phyloP scores from a whole-genome alignment of 192 early-diverging fungal genomes.

The Phycomyces nitens region DNA sequence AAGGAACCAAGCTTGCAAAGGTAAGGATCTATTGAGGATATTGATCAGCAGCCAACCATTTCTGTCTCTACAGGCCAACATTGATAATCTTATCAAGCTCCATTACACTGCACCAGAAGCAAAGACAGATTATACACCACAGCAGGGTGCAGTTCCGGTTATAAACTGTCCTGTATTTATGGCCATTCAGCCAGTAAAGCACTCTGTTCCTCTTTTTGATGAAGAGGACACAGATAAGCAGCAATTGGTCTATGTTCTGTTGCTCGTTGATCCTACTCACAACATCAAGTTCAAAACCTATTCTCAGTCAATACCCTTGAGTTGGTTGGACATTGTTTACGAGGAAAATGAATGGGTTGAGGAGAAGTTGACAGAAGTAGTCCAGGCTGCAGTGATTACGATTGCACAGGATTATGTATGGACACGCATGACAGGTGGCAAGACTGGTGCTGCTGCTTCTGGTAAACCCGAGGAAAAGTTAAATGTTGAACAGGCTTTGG shows the following conservation, averaged over 20 bases:
- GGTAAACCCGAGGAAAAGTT: neutral
- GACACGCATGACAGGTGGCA: conserved; percentile 52
- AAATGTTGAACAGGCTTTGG: neutral
- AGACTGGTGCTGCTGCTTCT: neutral
- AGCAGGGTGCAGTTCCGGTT: conserved; percentile 29
- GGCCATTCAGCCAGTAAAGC: conserved; percentile 49
- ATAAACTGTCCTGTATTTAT: conserved; percentile 57
- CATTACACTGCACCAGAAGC: conserved; percentile 35
- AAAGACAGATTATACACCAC: conserved; percentile 19
- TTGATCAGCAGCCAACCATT: neutral
- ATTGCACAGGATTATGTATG: conserved; percentile 65
- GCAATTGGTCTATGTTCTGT: conserved; percentile 39
- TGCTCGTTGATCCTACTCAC: conserved; percentile 52
- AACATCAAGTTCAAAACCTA: conserved; percentile 47
- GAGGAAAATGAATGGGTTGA: conserved; percentile 68
- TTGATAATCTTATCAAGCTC: conserved; percentile 52
- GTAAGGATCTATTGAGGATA: conserved; percentile 20
- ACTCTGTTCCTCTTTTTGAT: conserved; percentile 36
- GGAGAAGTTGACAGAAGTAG: conserved; percentile 48
- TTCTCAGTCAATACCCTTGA: conserved; percentile 51
- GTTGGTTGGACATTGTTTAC: conserved; percentile 56
- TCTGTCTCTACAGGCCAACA: conserved; percentile 42
- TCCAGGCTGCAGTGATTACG: conserved; percentile 45
- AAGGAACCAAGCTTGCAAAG: conserved; percentile 54
- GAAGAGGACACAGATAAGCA: conserved; percentile 21